Percentiles rank a stretch among this genome's conserved stretches.
Evolutionary conservation across 495 filamentous ascomycete genomes (phyloP).

Genomic region (Oleoguttula mirabilis): DNA sequence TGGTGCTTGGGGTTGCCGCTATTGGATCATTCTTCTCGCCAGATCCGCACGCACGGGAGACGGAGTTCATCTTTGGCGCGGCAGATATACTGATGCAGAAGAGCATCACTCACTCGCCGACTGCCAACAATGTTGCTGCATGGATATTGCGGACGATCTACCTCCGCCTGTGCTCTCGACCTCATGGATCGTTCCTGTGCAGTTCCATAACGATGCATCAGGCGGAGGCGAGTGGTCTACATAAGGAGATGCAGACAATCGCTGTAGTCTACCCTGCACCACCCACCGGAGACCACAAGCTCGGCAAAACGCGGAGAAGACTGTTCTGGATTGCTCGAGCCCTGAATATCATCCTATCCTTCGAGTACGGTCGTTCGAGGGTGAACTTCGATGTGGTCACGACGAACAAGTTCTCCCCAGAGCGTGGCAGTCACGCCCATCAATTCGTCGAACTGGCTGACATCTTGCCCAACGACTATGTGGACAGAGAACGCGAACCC

Average conservation of each 20-base stretch:
- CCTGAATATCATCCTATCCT: constrained; percentile 37
- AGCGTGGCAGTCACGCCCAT: constrained; percentile 6
- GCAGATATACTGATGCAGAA: constrained; percentile 3
- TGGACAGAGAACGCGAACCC: constrained; percentile 18
- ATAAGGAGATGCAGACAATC: constrained; percentile 30
- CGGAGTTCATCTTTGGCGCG: constrained; percentile 6
- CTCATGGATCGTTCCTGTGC: constrained; percentile 44
- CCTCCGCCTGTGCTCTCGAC: constrained; percentile 40
- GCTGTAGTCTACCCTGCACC: constrained; percentile 19
- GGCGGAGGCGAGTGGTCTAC: constrained; percentile 38
- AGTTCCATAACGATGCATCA: constrained; percentile 44
- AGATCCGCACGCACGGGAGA: constrained; percentile 13
- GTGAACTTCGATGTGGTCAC: constrained; percentile 30
- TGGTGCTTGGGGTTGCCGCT: constrained; percentile 15
- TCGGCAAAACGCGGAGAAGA: constrained; percentile 29
- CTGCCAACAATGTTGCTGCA: constrained; percentile 30
- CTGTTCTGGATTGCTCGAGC: constrained; percentile 36
- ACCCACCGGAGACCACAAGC: constrained; percentile 14
- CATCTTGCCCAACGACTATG: constrained; percentile 15
- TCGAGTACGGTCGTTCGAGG: constrained; percentile 41
- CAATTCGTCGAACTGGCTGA: constrained; percentile 20
- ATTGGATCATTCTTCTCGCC: constrained; percentile 20
- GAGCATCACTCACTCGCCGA: constrained; percentile 10
- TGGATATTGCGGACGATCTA: constrained; percentile 46
- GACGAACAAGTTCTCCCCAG: constrained; percentile 15